Conservation (phyloP, 768 basidiomycete genomes). For the Hericium coralloides region DNA sequence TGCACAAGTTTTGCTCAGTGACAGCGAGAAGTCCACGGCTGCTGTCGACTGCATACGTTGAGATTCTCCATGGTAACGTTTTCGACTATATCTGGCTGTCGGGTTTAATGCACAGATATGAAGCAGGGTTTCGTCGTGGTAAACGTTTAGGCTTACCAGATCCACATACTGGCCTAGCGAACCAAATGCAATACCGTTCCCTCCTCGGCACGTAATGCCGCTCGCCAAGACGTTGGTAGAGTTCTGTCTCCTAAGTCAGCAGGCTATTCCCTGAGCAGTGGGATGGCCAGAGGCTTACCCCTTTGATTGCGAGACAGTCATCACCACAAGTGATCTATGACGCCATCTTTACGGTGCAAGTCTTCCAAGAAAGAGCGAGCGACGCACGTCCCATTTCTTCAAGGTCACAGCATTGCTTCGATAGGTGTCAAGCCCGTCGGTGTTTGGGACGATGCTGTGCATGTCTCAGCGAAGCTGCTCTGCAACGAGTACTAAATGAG, state of each 20-base stretch:
- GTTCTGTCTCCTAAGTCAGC: slow-evolving; percentile 29
- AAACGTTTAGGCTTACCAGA: background rate
- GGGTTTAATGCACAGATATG: background rate
- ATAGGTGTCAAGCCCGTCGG: slow-evolving; percentile 55
- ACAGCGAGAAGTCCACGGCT: background rate
- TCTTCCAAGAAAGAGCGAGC: background rate
- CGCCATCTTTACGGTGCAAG: background rate
- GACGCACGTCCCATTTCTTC: slow-evolving; percentile 41
- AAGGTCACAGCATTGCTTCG: slow-evolving; percentile 39
- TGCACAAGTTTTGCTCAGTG: slow-evolving; percentile 9
- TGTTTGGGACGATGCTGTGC: slow-evolving; percentile 46
- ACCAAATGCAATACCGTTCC: slow-evolving; percentile 53
- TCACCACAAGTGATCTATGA: slow-evolving; percentile 46
- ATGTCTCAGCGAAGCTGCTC: background rate
- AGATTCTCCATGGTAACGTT: slow-evolving; percentile 43
- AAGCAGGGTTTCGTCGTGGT: background rate
- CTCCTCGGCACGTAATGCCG: slow-evolving; percentile 46
- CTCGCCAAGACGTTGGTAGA: slow-evolving; percentile 41
- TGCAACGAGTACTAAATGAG: background rate
- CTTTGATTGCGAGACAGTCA: slow-evolving; percentile 58
- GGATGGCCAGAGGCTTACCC: slow-evolving; percentile 28
- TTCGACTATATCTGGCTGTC: slow-evolving; percentile 43
- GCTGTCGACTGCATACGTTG: slow-evolving; percentile 21
- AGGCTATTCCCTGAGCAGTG: background rate
- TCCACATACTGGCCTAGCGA: slow-evolving; percentile 45